Percentiles rank a stretch among this genome's conserved stretches.
Evolutionary conservation across 1,139 yeast species (phyloP).

Genomic region (Yamadazyma aaseri): DNA sequence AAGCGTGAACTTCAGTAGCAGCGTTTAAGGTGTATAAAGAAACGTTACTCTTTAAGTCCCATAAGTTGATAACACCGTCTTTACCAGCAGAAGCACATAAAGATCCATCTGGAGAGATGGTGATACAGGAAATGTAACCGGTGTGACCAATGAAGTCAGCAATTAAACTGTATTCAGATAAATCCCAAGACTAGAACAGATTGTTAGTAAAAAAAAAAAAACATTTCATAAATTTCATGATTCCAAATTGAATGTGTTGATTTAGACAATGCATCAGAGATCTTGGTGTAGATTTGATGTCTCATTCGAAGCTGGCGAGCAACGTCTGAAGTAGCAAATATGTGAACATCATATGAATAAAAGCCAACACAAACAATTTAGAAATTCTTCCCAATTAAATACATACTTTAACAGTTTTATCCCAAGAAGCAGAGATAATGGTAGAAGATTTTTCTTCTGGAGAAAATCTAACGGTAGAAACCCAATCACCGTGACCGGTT

Average conservation of each 20-base stretch:
- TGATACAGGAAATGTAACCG: conserved; percentile 96
- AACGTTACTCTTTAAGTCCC: conserved; percentile 91
- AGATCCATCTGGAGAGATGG: conserved; percentile 99
- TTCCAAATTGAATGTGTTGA: conserved; percentile 5
- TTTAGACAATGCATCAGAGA: conserved; percentile 66
- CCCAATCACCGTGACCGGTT: conserved; percentile 98
- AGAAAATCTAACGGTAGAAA: conserved; percentile 94
- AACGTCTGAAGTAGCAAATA: conserved; percentile 84
- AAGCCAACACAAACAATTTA: neutral
- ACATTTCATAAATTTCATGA: conserved; percentile 1
- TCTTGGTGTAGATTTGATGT: conserved; percentile 94
- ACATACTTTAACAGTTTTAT: conserved; percentile 98
- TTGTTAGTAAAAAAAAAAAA: conserved; percentile 22
- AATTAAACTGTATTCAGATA: conserved; percentile 78
- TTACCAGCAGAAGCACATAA: conserved; percentile 99
- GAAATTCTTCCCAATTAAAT: conserved; percentile 6
- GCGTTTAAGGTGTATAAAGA: conserved; percentile 94
- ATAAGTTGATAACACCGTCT: conserved; percentile 98
- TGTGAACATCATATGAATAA: conserved; percentile 6
- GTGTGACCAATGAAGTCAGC: conserved; percentile 99
- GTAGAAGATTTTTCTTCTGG: conserved; percentile 71
- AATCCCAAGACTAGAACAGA: conserved; percentile 82
- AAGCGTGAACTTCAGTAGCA: conserved; percentile 96
- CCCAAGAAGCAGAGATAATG: conserved; percentile 99
- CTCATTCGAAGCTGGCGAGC: conserved; percentile 77